Percentiles rank a stretch among this genome's conserved stretches.
phyloP scores from a whole-genome alignment of 2,329 filamentous ascomycete genomes.

The Arthrobotrys iridis region DNA sequence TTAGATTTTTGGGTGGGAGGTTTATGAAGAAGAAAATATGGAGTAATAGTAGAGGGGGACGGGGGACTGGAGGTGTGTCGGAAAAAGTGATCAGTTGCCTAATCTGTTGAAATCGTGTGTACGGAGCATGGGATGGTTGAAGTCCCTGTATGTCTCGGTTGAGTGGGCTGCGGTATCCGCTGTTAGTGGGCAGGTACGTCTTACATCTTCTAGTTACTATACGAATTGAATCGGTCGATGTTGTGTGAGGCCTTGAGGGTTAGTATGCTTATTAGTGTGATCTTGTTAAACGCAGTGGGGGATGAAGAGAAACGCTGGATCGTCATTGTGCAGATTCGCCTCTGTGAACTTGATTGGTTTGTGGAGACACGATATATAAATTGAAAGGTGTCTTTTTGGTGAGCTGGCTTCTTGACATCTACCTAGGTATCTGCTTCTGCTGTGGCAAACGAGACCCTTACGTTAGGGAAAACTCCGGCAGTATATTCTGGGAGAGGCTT shows the following conservation, averaged over 20 bases:
- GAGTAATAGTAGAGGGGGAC: neutral
- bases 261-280: no score
- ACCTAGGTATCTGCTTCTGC: neutral
- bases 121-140: neutral
- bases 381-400: neutral
- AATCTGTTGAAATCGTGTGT: neutral
- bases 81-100: constrained; percentile 2
- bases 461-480: neutral
- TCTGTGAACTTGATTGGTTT: neutral
- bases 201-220: neutral
- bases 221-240: neutral
- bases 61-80: neutral
- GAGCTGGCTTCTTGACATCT: constrained; percentile 1
- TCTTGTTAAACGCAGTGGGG: no score
- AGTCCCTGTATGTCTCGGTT: constrained; percentile 7
- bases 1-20: neutral
- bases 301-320: constrained; percentile 12
- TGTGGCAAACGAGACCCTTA: constrained; percentile 48
- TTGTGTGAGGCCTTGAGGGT: no score
- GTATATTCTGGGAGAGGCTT: neutral
- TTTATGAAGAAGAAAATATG: constrained; percentile 9
- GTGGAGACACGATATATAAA: neutral
- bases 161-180: constrained; percentile 6
- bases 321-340: constrained; percentile 37
- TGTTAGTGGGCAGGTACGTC: neutral